A percentile compares a stretch with the other conserved stretches of the same genome.
phyloP scores from a whole-genome alignment of 169 alveolate species.

The Plasmodium coatneyi region DNA sequence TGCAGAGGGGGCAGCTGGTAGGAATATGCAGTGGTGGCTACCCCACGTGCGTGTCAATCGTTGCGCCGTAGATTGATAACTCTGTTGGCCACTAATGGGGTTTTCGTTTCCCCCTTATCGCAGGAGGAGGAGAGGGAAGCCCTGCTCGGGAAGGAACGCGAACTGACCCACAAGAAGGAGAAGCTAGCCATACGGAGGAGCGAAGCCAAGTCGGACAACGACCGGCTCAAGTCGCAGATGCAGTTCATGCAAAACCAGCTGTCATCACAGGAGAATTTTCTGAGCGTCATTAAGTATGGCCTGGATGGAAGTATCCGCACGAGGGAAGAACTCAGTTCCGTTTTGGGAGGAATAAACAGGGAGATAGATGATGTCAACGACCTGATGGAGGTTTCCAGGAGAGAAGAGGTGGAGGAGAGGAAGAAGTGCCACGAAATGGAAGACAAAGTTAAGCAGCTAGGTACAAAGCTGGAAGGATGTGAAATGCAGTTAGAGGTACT shows the following conservation, averaged over 20 bases:
- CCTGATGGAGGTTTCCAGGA: not conserved
- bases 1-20: constrained; percentile 26
- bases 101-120: not conserved
- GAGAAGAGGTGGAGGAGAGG: constrained; percentile 24
- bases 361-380: not conserved
- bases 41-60: not conserved
- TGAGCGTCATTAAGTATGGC: constrained; percentile 32
- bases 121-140: constrained; percentile 23
- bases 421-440: constrained; percentile 1
- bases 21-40: not conserved
- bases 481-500: not conserved
- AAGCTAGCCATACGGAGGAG: not conserved
- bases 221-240: constrained; percentile 23
- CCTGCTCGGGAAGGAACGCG: constrained; percentile 12
- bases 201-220: constrained; percentile 11
- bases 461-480: not conserved
- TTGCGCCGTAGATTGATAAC: not conserved
- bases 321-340: constrained; percentile 32
- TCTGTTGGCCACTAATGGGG: not conserved
- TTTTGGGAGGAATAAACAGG: not conserved
- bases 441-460: not conserved
- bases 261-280: constrained; percentile 34
- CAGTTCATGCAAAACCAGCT: constrained; percentile 48
- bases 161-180: constrained; percentile 1
- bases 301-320: not conserved